Conservation (phyloP, 371 early-diverging fungal species). For the Mortierella sp. region DNA sequence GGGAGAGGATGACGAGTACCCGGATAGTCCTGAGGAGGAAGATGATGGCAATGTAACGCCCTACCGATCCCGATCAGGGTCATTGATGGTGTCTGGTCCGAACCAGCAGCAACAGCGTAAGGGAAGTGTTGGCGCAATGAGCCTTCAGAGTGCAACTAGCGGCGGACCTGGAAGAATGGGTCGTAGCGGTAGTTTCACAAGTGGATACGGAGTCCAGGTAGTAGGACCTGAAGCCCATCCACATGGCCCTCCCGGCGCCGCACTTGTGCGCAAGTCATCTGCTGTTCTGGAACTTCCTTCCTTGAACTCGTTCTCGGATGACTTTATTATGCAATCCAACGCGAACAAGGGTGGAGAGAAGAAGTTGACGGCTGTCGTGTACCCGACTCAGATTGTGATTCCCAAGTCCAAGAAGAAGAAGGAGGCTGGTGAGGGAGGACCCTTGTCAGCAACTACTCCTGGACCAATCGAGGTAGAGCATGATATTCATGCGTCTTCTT, state of each 20-base stretch:
- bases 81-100: constrained; percentile 29
- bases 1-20: constrained; percentile 52
- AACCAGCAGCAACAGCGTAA: constrained; percentile 33
- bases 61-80: constrained; percentile 36
- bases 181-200: constrained; percentile 31
- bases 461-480: not conserved
- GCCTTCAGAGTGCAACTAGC: constrained; percentile 21
- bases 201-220: not conserved
- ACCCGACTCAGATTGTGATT: constrained; percentile 48
- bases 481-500: constrained; percentile 2
- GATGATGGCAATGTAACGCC: constrained; percentile 21
- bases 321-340: constrained; percentile 25
- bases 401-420: constrained; percentile 41
- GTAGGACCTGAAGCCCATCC: constrained; percentile 29
- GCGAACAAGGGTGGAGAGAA: constrained; percentile 22
- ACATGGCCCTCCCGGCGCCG: not conserved
- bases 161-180: not conserved
- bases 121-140: constrained; percentile 37
- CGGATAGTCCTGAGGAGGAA: constrained; percentile 46
- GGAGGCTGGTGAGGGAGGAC: not conserved
- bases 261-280: not conserved
- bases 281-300: constrained; percentile 44
- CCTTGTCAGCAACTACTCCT: not conserved
- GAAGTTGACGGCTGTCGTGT: constrained; percentile 43
- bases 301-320: constrained; percentile 44